Percentiles rank a stretch among this genome's conserved stretches.
Evolutionary conservation across 1,139 yeast genomes (phyloP).

Genomic region (Lodderomyces margitis): DNA sequence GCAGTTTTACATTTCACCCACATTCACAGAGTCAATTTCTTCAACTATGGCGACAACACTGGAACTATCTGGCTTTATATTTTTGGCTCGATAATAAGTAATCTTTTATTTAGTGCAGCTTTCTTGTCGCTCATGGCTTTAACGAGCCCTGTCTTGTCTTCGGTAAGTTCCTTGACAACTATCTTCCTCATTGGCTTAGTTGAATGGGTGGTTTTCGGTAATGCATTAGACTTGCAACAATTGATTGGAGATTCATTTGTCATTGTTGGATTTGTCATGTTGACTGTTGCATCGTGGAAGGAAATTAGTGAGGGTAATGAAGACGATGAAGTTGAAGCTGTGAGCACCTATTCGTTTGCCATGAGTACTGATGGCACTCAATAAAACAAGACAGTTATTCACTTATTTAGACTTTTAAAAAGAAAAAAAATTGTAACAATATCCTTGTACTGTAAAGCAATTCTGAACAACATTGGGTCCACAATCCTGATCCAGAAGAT

Average conservation of each 20-base stretch:
- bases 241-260: slow-evolving; percentile 57
- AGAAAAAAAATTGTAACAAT: no score
- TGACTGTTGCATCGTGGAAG: slow-evolving; percentile 72
- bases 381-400: slow-evolving; percentile 1
- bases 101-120: slow-evolving; percentile 67
- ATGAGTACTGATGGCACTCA: slow-evolving; percentile 25
- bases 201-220: slow-evolving; percentile 72
- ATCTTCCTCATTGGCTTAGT: slow-evolving; percentile 77
- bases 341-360: slow-evolving; percentile 46
- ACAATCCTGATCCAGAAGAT: no score
- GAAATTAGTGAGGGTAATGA: slow-evolving; percentile 70
- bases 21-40: slow-evolving; percentile 57
- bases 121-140: slow-evolving; percentile 79
- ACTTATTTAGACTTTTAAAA: not conserved
- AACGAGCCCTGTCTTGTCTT: slow-evolving; percentile 81
- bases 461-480: no score
- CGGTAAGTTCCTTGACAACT: slow-evolving; percentile 77
- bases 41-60: slow-evolving; percentile 42
- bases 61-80: slow-evolving; percentile 44
- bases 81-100: slow-evolving; percentile 53
- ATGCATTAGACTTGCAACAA: slow-evolving; percentile 47
- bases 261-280: slow-evolving; percentile 63
- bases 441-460: no score
- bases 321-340: slow-evolving; percentile 49
- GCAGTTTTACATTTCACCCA: slow-evolving; percentile 52